Percentiles rank a stretch among this genome's conserved stretches.
Conservation (phyloP, 1,139 yeast genomes). For the Candida glucosophila region DNA sequence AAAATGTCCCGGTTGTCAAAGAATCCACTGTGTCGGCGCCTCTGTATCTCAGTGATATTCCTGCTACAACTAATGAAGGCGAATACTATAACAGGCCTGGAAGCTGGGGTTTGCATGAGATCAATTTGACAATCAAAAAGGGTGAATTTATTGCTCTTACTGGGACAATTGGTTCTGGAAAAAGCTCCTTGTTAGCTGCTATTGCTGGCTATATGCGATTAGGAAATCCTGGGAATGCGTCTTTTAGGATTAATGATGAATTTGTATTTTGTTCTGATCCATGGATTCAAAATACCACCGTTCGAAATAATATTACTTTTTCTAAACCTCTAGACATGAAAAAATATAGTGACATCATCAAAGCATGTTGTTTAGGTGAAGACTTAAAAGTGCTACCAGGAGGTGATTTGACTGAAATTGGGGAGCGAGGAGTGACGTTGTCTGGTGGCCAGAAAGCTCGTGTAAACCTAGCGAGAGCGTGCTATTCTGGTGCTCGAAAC, state of each 20-base stretch:
- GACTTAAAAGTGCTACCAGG: slow-evolving; percentile 27
- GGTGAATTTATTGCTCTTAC: slow-evolving; percentile 30
- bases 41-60: slow-evolving; percentile 2
- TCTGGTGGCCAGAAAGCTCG: slow-evolving; percentile 39
- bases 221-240: slow-evolving; percentile 16
- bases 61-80: slow-evolving; percentile 1
- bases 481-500: slow-evolving; percentile 24
- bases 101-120: slow-evolving; percentile 20
- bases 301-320: slow-evolving; percentile 32
- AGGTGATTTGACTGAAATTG: slow-evolving; percentile 32
- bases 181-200: slow-evolving; percentile 29
- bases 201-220: slow-evolving; percentile 30
- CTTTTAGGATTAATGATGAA: slow-evolving; percentile 18
- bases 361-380: slow-evolving; percentile 34
- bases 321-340: slow-evolving; percentile 24
- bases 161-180: slow-evolving; percentile 36
- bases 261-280: slow-evolving; percentile 27
- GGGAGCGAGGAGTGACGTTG: slow-evolving; percentile 35
- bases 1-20: slow-evolving; percentile 3
- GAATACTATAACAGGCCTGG: slow-evolving; percentile 6
- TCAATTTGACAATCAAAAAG: slow-evolving; percentile 18
- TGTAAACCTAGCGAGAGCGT: slow-evolving; percentile 35
- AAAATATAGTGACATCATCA: slow-evolving; percentile 19
- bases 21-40: slow-evolving; percentile 5
- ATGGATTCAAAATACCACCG: slow-evolving; percentile 41